These are phyloP conservation scores for Sanghuangporus sanghuang DNA, from an alignment of 1,284 basidiomycete genomes.

Conservation along the genomic window DNA sequence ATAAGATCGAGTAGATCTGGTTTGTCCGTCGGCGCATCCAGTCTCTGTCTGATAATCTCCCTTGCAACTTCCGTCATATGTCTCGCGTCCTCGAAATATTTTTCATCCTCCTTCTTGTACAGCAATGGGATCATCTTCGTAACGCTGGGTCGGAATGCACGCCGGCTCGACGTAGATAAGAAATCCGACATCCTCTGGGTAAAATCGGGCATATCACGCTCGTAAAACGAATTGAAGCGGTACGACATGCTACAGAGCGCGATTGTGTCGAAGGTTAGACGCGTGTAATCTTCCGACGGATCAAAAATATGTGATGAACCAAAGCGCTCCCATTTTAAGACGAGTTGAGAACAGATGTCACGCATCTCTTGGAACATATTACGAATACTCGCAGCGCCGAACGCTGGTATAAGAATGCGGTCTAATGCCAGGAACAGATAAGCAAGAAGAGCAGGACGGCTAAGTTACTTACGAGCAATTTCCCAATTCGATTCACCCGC, in stretches of 20 bases:
- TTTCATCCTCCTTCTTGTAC: slow-evolving; percentile 33
- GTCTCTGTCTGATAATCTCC: slow-evolving; percentile 32
- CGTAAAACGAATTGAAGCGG: slow-evolving; percentile 26
- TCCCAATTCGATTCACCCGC: slow-evolving; percentile 44
- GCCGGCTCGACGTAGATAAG: slow-evolving; percentile 33
- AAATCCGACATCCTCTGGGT: slow-evolving; percentile 39
- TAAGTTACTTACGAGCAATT: slow-evolving; percentile 34
- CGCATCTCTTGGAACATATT: slow-evolving; percentile 48
- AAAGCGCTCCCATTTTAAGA: slow-evolving; percentile 44
- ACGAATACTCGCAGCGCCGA: slow-evolving; percentile 40
- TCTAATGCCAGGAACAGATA: slow-evolving; percentile 26
- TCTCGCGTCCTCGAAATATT: slow-evolving; percentile 37
- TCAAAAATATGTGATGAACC: slow-evolving; percentile 38
- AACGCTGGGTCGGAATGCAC: slow-evolving; percentile 33
- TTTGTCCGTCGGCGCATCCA: slow-evolving; percentile 33
- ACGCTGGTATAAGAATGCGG: slow-evolving; percentile 48
- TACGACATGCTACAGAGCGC: slow-evolving; percentile 42
- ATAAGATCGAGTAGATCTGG: slow-evolving; percentile 44
- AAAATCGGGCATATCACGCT: slow-evolving; percentile 25
- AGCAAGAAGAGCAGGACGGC: not conserved
- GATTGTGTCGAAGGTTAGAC: slow-evolving; percentile 44
- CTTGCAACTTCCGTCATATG: slow-evolving; percentile 36
- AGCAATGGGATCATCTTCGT: slow-evolving; percentile 25
- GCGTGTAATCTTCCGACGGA: slow-evolving; percentile 43
- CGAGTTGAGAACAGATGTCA: slow-evolving; percentile 44